Base-by-base conservation (phyloP, 163 green algal genomes). In the Volvox carteri region DNA sequence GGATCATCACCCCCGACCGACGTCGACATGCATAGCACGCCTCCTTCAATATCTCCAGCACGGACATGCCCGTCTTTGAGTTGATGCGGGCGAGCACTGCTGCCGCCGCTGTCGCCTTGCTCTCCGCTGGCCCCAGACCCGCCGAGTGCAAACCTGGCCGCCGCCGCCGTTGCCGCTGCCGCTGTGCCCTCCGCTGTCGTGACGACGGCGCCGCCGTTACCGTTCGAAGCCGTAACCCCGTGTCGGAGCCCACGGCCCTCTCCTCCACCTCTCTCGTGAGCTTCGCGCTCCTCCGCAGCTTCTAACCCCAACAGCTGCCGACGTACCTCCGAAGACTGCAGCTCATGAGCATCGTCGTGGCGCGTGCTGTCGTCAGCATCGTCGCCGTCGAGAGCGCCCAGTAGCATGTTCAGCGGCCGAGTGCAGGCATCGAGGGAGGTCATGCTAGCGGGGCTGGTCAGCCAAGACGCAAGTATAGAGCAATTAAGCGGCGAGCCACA, bases 401-500 rank as follows among this genome's bases (percentile, higher is more conserved):
- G 50, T 9, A 73, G 54, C 25, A 85, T 33, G 7, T 48, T 30
- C 75, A 70, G 73, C 60, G 65, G 65, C 9, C 50, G 75, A 18
- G 48, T 58, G 54, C 33, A 73, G 30, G 28, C 52, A 35, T 85
- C 77, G 1, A 74, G 50, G 4, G 78, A 33, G 0, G 42, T 68
- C 65, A 79, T 58, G 81, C 33, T 56, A 23, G 81, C 65, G 23
- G 81, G 81, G 48, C 65, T 87, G 81, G 46, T 72, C 0, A 87
- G 81, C 81, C 81, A 87, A 30, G 65, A 87, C 2, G 81, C 81
- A 21, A 87, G 65, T 19, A 86, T 18, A 41, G 58, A 44, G 78
- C 78, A 46, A 42, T 65, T 42, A 28, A 86, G 60, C 1, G 50
- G 81, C 4, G 81, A 79, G 46, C 65, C 65, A 33, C 33, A 50